Evolutionary conservation across 805 yeast genomes (phyloP), one percentile per base, ranked within the genome.

Genomic region (Yarrowia alimentaria): DNA sequence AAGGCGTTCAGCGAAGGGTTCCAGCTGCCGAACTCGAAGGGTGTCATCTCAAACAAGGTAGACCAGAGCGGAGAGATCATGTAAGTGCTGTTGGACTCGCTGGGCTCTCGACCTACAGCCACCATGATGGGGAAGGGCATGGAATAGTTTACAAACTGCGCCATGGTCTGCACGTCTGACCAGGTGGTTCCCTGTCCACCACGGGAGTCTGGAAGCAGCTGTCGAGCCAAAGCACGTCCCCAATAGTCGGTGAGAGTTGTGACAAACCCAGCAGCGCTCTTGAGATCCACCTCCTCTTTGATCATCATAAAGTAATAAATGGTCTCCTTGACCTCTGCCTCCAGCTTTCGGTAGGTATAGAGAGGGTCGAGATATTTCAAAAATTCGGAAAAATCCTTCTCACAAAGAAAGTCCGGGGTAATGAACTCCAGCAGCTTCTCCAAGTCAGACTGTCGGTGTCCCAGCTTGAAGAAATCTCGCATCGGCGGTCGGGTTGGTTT

Each of bases 11-110:
- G 65, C 1, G 84, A 70, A 11, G 87, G 84, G 62, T 89, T 96
- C 91, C 91, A 88, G 3, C 91, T 80, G n/a, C 96, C 96, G 58
- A 88, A 66, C 63, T 82, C 85, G 58, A 69, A 80, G 9, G 94
- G 89, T 49, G 62, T 65, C 52, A 69, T 52, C 54, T 70, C 74
- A 43, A 61, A 61, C 20, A 64, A 73, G 1, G 95, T 83, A 6
- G 93, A 78, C 68, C 85, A 85, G 17, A 66, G 63, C 40, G 80
- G 68, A 28, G 80, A 70, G 3, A 54, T 35, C 3, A 79, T 70
- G 11, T 77, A 77, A 13, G 40, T 28, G 5, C 26, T 40, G 26
- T 28, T 18, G 55, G 3, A 76, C 58, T 13, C 70, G 59, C 9
- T 72, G 63, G 75, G 73, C 33, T 71, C 61, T 29, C 71, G 14